A percentile compares a stretch with the other conserved stretches of the same genome.
phyloP scores from a whole-genome alignment of 306 rosid genomes.

The Citrullus amarus region DNA sequence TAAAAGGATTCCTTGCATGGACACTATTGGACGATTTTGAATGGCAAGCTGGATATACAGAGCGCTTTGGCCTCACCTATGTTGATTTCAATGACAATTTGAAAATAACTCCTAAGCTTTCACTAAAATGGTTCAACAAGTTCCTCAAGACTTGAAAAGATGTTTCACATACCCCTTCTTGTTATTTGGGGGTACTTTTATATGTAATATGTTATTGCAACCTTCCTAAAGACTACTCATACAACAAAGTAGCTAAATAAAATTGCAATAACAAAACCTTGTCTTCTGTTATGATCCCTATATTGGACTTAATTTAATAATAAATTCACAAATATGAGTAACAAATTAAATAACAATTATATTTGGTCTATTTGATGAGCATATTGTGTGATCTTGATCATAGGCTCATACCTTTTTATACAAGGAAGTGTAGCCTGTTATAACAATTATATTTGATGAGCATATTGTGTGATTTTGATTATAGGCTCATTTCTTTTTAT shows the following conservation, averaged over 20 bases:
- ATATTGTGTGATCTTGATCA: too few relatives aligned
- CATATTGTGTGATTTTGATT: too few relatives aligned
- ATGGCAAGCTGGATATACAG: not conserved
- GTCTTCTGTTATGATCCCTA: not conserved
- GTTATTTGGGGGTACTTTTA: too few relatives aligned
- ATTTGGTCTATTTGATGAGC: too few relatives aligned
- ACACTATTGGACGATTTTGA: not conserved
- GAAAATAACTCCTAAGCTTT: not conserved
- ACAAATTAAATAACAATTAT: too few relatives aligned
- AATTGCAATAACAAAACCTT: not conserved
- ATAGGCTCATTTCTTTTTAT: too few relatives aligned
- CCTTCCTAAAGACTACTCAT: not conserved
- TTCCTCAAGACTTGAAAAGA: not conserved
- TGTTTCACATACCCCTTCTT: not conserved
- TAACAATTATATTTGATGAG: too few relatives aligned
- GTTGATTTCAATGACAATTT: not conserved
- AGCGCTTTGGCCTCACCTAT: not conserved
- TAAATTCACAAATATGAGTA: too few relatives aligned
- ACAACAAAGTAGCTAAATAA: not conserved
- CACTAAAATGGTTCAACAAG: not conserved
- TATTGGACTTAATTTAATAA: too few relatives aligned
- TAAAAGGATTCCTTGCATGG: not conserved
- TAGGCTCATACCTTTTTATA: too few relatives aligned
- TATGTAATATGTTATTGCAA: not conserved
- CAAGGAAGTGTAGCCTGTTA: too few relatives aligned